Percentiles rank a stretch among this genome's conserved stretches.
Conservation (phyloP, 345 rosid species). For the Durio zibethinus region DNA sequence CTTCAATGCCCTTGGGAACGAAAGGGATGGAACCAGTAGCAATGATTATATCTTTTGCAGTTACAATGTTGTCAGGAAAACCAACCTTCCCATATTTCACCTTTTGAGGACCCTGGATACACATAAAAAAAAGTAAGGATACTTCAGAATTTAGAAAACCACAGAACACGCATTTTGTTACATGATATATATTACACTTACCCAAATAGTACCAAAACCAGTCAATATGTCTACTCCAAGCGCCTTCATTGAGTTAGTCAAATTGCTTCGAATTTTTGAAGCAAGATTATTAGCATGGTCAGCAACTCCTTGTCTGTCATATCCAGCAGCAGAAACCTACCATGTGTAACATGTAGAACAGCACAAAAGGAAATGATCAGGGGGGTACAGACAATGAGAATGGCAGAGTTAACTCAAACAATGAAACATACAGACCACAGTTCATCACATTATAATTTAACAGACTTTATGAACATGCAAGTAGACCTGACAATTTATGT, state of each 20-base stretch:
- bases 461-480: neutral
- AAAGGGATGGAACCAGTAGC: constrained; percentile 99
- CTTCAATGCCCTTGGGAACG: constrained; percentile 98
- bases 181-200: constrained; percentile 33
- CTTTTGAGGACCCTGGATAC: constrained; percentile 80
- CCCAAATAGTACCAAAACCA: constrained; percentile 80
- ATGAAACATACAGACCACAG: neutral
- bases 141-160: neutral
- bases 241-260: constrained; percentile 93
- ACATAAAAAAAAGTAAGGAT: constrained; percentile 16
- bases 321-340: constrained; percentile 91
- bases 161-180: neutral
- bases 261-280: constrained; percentile 76
- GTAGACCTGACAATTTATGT: no score
- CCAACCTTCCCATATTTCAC: constrained; percentile 78
- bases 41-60: constrained; percentile 77
- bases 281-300: constrained; percentile 97
- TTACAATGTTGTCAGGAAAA: constrained; percentile 50
- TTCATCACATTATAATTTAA: neutral
- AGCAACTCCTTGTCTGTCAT: constrained; percentile 93
- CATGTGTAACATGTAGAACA: constrained; percentile 1
- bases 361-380: neutral
- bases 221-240: constrained; percentile 93
- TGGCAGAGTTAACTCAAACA: neutral
- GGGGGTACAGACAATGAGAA: neutral